phyloP scores from a whole-genome alignment of 768 basidiomycete genomes.

The Butyriboletus loyo region DNA sequence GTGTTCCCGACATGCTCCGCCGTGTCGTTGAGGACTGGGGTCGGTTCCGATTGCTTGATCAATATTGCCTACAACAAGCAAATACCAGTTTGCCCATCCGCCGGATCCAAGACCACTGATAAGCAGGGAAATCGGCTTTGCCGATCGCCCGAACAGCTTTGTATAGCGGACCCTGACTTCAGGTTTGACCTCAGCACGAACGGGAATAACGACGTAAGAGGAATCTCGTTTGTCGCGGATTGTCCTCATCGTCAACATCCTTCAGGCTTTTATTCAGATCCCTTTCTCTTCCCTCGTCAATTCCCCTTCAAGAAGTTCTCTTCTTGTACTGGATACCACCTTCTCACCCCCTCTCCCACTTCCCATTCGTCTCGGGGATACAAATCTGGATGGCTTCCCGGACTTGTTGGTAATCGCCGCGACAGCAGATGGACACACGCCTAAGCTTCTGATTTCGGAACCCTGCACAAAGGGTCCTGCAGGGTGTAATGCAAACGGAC shows the following conservation, averaged over 20 bases:
- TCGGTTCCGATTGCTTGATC: slow-evolving; percentile 75
- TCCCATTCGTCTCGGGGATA: slow-evolving; percentile 81
- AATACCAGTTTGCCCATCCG: slow-evolving; percentile 69
- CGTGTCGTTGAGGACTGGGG: slow-evolving; percentile 64
- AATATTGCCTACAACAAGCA: slow-evolving; percentile 95
- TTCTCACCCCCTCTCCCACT: slow-evolving; percentile 68
- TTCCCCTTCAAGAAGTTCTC: slow-evolving; percentile 41
- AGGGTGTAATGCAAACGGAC: slow-evolving; percentile 53
- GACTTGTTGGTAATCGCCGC: slow-evolving; percentile 68
- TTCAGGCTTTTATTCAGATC: slow-evolving; percentile 64
- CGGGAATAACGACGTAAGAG: slow-evolving; percentile 49
- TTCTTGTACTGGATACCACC: slow-evolving; percentile 70
- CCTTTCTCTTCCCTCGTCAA: slow-evolving; percentile 61
- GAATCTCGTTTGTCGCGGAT: neutral
- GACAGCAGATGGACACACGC: slow-evolving; percentile 44
- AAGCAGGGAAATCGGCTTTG: slow-evolving; percentile 58
- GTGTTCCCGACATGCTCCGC: slow-evolving; percentile 81
- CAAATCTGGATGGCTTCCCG: slow-evolving; percentile 91
- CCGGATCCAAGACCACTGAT: slow-evolving; percentile 44
- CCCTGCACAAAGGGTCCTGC: slow-evolving; percentile 53
- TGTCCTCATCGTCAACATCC: neutral
- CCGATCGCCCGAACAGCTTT: slow-evolving; percentile 76
- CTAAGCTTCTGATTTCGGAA: slow-evolving; percentile 61
- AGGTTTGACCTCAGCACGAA: slow-evolving; percentile 62
- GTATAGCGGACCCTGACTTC: slow-evolving; percentile 77